These are phyloP conservation scores for Suillus plorans DNA, from an alignment of 768 basidiomycete genomes.

Conservation along the genomic window DNA sequence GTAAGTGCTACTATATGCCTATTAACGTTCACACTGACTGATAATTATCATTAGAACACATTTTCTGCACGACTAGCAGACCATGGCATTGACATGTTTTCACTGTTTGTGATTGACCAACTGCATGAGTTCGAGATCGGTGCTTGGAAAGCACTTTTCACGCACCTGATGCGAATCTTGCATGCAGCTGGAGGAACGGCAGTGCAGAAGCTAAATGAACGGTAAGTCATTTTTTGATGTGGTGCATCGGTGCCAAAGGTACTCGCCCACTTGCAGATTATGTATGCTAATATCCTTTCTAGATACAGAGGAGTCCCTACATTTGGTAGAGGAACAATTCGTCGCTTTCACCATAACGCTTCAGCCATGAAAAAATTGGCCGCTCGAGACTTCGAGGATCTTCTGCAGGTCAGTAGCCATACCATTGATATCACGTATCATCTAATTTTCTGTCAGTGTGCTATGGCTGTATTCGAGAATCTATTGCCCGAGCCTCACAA, in stretches of 20 bases:
- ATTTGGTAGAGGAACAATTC: slow-evolving; percentile 34
- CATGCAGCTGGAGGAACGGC: not conserved
- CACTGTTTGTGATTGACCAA: slow-evolving; percentile 22
- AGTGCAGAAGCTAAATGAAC: not conserved
- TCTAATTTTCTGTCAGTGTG: slow-evolving; percentile 24
- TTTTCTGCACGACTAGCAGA: slow-evolving; percentile 24
- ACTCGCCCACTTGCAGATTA: not conserved
- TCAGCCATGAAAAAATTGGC: slow-evolving; percentile 36
- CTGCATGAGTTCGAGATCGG: not conserved
- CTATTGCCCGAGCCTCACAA: slow-evolving; percentile 30
- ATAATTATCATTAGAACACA: not conserved
- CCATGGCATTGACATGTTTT: slow-evolving; percentile 22
- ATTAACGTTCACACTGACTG: not conserved
- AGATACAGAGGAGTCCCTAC: slow-evolving; percentile 31
- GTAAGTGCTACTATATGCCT: not conserved
- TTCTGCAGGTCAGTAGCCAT: slow-evolving; percentile 28
- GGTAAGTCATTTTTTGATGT: not conserved
- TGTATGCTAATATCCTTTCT: not conserved
- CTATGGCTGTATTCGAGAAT: slow-evolving; percentile 38
- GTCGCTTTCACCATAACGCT: slow-evolving; percentile 27
- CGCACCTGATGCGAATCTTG: no score
- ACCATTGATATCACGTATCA: not conserved
- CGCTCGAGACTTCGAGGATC: slow-evolving; percentile 37
- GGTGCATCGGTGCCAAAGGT: no score
- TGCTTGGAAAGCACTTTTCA: not conserved